Evolutionary conservation across 805 yeast species (phyloP), one percentile per base, ranked within the genome.

Genomic region (Yamadazyma sp.): DNA sequence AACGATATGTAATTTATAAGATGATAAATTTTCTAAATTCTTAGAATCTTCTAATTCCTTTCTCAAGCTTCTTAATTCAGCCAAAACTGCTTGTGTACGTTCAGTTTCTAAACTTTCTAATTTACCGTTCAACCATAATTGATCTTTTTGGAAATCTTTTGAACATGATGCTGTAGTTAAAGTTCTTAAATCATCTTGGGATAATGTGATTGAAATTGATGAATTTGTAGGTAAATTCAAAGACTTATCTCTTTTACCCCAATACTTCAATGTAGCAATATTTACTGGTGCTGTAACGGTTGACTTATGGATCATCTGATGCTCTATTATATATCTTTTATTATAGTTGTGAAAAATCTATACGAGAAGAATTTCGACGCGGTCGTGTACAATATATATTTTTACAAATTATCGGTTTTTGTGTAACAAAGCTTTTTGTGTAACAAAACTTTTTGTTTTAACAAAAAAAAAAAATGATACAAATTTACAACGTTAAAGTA

Each of bases 281-380:
- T 91, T 91, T 35, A 91, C 98, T 11, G 98, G 98, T 3, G 98
- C 98, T 27, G 97, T 87, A 31, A 85, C 80, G 4, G 96, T 79
- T 7, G 96, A 93, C 30, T 77, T 61, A 60, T 76, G 75, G 24
- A 84, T 65, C 36, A 33, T 33, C 10, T 3, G 16, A 7, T n/a
- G n/a, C n/a, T n/a, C n/a, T 21, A 7, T 7, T 11, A n/a, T n/a
- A n/a, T n/a, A n/a, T n/a, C n/a, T n/a, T n/a, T n/a, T n/a, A n/a
- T n/a, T n/a, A n/a, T n/a, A n/a, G n/a, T n/a, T n/a, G n/a, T n/a
- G n/a, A n/a, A n/a, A n/a, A n/a, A n/a, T n/a, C n/a, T n/a, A n/a
- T n/a, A n/a, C n/a, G n/a, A n/a, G n/a, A n/a, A n/a, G n/a, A n/a
- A n/a, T n/a, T n/a, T n/a, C n/a, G n/a, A n/a, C n/a, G n/a, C n/a